Conservation (phyloP, 2,329 filamentous ascomycete genomes). For the Didymella glomerata region DNA sequence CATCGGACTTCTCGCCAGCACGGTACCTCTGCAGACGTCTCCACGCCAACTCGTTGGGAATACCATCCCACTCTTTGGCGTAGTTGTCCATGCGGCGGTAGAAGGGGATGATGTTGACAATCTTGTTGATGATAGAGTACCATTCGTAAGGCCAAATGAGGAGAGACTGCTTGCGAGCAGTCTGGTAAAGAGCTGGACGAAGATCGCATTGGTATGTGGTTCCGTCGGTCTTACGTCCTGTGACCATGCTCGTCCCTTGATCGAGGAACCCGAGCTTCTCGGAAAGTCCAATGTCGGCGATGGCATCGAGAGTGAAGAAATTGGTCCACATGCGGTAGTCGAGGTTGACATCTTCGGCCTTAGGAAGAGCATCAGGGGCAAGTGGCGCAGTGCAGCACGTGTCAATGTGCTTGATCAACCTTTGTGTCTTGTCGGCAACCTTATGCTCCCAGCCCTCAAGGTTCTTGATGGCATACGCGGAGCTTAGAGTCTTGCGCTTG, state of each 20-base stretch:
- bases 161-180: conserved; percentile 59
- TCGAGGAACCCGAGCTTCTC: conserved; percentile 63
- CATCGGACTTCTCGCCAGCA: conserved; percentile 64
- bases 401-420: conserved; percentile 58
- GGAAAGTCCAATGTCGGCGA: conserved; percentile 64
- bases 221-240: conserved; percentile 58
- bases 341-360: conserved; percentile 55
- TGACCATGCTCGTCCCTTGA: conserved; percentile 56
- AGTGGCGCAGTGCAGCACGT: conserved; percentile 52
- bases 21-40: conserved; percentile 57
- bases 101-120: conserved; percentile 59
- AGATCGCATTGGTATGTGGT: conserved; percentile 57
- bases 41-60: conserved; percentile 58
- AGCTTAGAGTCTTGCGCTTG: conserved; percentile 61
- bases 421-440: conserved; percentile 61
- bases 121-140: conserved; percentile 59
- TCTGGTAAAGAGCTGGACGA: conserved; percentile 62
- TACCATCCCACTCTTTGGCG: conserved; percentile 57
- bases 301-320: conserved; percentile 66
- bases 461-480: conserved; percentile 63
- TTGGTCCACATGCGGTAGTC: conserved; percentile 63
- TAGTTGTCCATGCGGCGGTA: conserved; percentile 54
- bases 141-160: conserved; percentile 62
- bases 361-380: conserved; percentile 28
- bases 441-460: conserved; percentile 65